Evolutionary conservation across 306 rosid species (phyloP), one percentile per base, ranked within the genome.

Genomic region (Cucumis hystrix): DNA sequence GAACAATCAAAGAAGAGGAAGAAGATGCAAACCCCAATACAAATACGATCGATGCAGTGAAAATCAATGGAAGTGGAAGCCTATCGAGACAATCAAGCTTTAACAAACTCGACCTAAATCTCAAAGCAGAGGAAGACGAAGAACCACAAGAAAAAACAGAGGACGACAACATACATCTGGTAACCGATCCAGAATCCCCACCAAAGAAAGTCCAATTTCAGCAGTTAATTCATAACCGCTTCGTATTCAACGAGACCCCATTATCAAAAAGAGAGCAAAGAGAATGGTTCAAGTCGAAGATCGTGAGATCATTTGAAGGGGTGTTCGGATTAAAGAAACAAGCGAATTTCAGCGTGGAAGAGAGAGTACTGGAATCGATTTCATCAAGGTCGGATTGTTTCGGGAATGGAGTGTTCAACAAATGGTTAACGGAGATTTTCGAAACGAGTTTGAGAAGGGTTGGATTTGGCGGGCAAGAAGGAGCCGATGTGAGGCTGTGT

Each of bases 391-490:
- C 88, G 65, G 97, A 88, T 73, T 86, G 70, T 37, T 96, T 91
- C 25, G 39, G 23, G 79, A 87, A 96, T 81, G 86, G 89, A 79
- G 79, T 85, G 92, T 96, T 91, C 86, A 94, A 96, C 79, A 96
- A 92, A 86, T 96, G 99, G 99, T 80, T 87, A 57, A 84, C 85
- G 83, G 94, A 88, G 78, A 90, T 92, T 84, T 91, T 96, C 79
- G 86, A 89, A 84, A 85, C 83, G 40, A 91, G 90, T 79, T 87
- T 91, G 80, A 80, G 84, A 71, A 79, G 66, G 59, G 86, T 85
- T 76, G 90, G 83, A 77, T 84, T 80, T 77, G 88, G 91, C 69
- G 96, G 86, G 83, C 89, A 87, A 78, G 89, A 83, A 77, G 96
- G 92, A 78, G 82, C 87, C 80, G 90, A 70, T 79, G 88, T 88